phyloP scores from a whole-genome alignment of 306 rosid genomes.

The Prunus padus region DNA sequence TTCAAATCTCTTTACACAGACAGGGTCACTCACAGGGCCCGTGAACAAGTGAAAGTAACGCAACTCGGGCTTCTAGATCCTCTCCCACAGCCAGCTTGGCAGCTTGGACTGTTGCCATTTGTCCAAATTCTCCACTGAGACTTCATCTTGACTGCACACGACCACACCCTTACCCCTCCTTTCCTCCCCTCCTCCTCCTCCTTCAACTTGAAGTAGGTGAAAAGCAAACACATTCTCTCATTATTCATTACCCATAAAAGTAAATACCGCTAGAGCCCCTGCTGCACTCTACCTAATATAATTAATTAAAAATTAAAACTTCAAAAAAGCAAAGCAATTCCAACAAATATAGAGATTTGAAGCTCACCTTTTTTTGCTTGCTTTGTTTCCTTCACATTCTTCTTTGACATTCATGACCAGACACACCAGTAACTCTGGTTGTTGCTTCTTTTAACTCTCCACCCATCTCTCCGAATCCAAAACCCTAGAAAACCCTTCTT shows the following conservation, averaged over 20 bases:
- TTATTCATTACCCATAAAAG: not conserved
- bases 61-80: slow-evolving; percentile 6
- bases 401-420: not conserved
- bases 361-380: not conserved
- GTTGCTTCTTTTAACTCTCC: slow-evolving; percentile 20
- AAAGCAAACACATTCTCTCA: slow-evolving; percentile 46
- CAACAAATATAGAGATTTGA: not conserved
- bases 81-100: not conserved
- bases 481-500: slow-evolving; percentile 12
- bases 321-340: slow-evolving; percentile 6
- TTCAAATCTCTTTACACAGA: not conserved
- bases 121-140: not conserved
- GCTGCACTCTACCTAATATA: slow-evolving; percentile 59
- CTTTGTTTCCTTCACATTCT: not conserved
- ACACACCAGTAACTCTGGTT: slow-evolving; percentile 14
- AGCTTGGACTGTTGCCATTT: slow-evolving; percentile 40
- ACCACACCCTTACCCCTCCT: slow-evolving; percentile 27
- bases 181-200: slow-evolving; percentile 11
- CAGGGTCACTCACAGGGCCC: not conserved
- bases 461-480: not conserved
- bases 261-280: slow-evolving; percentile 46
- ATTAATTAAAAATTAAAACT: slow-evolving; percentile 5
- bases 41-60: not conserved
- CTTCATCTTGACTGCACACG: slow-evolving; percentile 45
- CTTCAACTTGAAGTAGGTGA: slow-evolving; percentile 53